Conservation (phyloP, 1,284 basidiomycete species). For the Cutaneotrichosporon sp. region DNA sequence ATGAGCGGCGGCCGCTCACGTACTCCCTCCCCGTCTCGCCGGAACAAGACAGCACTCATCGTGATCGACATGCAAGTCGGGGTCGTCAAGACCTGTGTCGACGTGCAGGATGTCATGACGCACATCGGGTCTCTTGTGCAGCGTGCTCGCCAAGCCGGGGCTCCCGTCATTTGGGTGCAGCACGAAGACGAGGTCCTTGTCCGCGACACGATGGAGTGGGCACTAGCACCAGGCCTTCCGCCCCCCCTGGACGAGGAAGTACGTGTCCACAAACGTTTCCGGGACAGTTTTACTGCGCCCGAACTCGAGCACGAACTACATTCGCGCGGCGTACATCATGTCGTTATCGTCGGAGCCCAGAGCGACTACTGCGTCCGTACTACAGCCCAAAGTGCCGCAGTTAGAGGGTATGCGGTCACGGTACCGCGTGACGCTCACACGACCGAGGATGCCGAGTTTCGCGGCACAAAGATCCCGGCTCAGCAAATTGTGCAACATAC, state of each 20-base stretch:
- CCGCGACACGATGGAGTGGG: slow-evolving; percentile 4
- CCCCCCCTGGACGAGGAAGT: not conserved
- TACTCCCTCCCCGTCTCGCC: not conserved
- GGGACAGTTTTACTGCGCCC: slow-evolving; percentile 10
- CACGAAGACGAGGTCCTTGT: slow-evolving; percentile 7
- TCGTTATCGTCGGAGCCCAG: slow-evolving; percentile 15
- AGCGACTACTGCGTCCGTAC: slow-evolving; percentile 13
- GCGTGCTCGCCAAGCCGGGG: slow-evolving; percentile 5
- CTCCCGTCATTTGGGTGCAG: slow-evolving; percentile 16
- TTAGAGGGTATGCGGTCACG: slow-evolving; percentile 6
- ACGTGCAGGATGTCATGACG: not conserved
- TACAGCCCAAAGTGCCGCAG: not conserved
- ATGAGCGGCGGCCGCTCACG: not conserved
- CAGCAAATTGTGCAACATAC: slow-evolving; percentile 2
- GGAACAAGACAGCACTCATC: slow-evolving; percentile 9
- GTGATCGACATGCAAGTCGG: slow-evolving; percentile 17
- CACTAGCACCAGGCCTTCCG: slow-evolving; percentile 5
- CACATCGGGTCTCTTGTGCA: not conserved
- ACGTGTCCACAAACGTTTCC: slow-evolving; percentile 4
- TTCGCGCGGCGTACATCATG: not conserved
- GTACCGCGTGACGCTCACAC: slow-evolving; percentile 15
- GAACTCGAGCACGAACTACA: slow-evolving; percentile 1
- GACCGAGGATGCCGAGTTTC: slow-evolving; percentile 10
- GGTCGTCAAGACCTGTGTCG: not conserved
- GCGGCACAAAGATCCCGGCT: not conserved